Conservation (phyloP, 257 asterid genomes). For the Hygrophila difformis region DNA sequence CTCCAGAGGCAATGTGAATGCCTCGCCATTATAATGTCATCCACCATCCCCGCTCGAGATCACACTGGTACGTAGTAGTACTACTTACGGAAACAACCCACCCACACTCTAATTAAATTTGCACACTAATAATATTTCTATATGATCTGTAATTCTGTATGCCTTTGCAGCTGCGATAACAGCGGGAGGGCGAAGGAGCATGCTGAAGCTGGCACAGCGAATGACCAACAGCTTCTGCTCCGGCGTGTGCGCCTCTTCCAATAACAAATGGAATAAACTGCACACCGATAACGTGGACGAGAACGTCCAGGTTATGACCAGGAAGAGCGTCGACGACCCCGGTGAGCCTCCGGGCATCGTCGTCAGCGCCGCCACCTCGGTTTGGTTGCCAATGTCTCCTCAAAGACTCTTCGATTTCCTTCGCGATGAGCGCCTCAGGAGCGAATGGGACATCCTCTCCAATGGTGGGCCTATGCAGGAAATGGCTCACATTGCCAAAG, state of each 20-base stretch:
- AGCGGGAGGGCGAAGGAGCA: constrained; percentile 69
- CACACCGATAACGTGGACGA: constrained; percentile 56
- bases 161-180: constrained; percentile 39
- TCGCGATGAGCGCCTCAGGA: constrained; percentile 62
- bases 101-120: no score
- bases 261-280: constrained; percentile 77
- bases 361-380: constrained; percentile 81
- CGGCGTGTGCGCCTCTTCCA: constrained; percentile 80
- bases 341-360: constrained; percentile 91
- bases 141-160: no score
- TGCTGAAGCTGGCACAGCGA: constrained; percentile 86
- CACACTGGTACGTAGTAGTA: constrained; percentile 38
- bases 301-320: constrained; percentile 73
- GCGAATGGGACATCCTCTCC: constrained; percentile 89
- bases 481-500: constrained; percentile 84
- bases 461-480: constrained; percentile 97
- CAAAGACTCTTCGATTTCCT: constrained; percentile 70
- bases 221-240: constrained; percentile 87
- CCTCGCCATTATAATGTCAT: constrained; percentile 74
- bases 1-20: constrained; percentile 84
- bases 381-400: constrained; percentile 75
- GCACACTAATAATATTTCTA: neutral
- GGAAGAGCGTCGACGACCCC: constrained; percentile 74
- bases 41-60: constrained; percentile 34
- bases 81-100: no score